phyloP scores from a whole-genome alignment of 441 rosid species.

The Croton setiger region DNA sequence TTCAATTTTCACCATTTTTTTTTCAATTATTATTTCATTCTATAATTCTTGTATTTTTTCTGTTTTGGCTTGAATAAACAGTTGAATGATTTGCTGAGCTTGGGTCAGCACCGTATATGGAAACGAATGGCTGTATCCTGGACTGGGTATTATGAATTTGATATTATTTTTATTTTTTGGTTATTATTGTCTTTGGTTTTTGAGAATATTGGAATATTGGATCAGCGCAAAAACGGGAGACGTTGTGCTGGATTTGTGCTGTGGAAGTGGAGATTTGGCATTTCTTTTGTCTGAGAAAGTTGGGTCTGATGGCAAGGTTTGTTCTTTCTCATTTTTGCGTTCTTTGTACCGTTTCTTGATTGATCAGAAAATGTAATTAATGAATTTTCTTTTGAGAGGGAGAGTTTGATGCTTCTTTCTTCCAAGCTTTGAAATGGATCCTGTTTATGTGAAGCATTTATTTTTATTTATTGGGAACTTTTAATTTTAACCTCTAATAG shows the following conservation, averaged over 20 bases:
- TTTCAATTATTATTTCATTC: not conserved
- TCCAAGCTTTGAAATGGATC: not conserved
- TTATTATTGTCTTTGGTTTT: conserved; percentile 1
- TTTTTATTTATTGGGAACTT: not conserved
- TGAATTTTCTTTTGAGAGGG: not conserved
- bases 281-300: conserved; percentile 80
- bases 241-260: conserved; percentile 73
- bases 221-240: conserved; percentile 64
- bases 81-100: conserved; percentile 79
- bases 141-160: conserved; percentile 45
- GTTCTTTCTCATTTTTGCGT: not conserved
- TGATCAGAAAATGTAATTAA: not conserved
- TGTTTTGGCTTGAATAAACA: conserved; percentile 16
- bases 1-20: not conserved
- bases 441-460: not conserved
- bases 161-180: not conserved
- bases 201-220: not conserved
- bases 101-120: conserved; percentile 92
- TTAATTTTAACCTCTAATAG: not conserved
- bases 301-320: conserved; percentile 65
- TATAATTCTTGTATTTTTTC: not conserved
- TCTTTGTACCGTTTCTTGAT: not conserved
- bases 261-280: conserved; percentile 86
- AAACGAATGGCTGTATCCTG: conserved; percentile 87
- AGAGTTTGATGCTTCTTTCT: not conserved